These are phyloP conservation scores for Kazachstania taianensis DNA, from an alignment of 805 yeast genomes.

Conservation along the genomic window DNA sequence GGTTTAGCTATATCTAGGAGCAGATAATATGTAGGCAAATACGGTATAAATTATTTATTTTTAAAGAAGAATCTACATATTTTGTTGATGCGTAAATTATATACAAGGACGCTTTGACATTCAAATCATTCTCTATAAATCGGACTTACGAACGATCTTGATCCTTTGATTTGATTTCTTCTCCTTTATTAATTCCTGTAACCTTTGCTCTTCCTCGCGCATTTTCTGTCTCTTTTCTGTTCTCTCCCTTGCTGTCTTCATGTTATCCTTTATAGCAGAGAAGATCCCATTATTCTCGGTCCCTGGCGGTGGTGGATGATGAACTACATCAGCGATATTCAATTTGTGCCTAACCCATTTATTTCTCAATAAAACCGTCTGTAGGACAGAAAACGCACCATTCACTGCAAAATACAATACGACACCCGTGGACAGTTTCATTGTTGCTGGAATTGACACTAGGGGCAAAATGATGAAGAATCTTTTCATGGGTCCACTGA, in stretches of 20 bases:
- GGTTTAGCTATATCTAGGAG: too few species aligned
- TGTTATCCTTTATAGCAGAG: conserved; percentile 32
- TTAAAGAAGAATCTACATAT: background rate
- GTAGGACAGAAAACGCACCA: conserved; percentile 63
- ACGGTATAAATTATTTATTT: too few species aligned
- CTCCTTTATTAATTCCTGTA: conserved; percentile 25
- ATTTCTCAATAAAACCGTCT: conserved; percentile 56
- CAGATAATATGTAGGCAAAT: too few species aligned
- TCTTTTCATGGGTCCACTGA: conserved; percentile 57
- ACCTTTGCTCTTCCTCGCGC: conserved; percentile 28
- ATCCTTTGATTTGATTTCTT: conserved; percentile 23
- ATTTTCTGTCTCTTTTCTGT: conserved; percentile 31
- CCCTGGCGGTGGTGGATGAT: conserved; percentile 33
- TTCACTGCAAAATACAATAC: conserved; percentile 79
- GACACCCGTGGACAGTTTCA: conserved; percentile 76
- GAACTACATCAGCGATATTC: conserved; percentile 52
- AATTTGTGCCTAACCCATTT: conserved; percentile 45
- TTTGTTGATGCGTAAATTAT: background rate
- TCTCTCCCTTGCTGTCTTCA: conserved; percentile 33
- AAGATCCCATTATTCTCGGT: conserved; percentile 28
- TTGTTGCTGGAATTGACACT: conserved; percentile 78
- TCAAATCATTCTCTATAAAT: too few species aligned
- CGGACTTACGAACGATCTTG: conserved; percentile 23
- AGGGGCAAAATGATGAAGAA: conserved; percentile 67
- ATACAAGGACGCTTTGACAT: background rate